A percentile compares a stretch with the other conserved stretches of the same genome.
These are phyloP conservation scores for Oxyria digyna DNA, from an alignment of 148 eudicot species.

Conservation along the genomic window DNA sequence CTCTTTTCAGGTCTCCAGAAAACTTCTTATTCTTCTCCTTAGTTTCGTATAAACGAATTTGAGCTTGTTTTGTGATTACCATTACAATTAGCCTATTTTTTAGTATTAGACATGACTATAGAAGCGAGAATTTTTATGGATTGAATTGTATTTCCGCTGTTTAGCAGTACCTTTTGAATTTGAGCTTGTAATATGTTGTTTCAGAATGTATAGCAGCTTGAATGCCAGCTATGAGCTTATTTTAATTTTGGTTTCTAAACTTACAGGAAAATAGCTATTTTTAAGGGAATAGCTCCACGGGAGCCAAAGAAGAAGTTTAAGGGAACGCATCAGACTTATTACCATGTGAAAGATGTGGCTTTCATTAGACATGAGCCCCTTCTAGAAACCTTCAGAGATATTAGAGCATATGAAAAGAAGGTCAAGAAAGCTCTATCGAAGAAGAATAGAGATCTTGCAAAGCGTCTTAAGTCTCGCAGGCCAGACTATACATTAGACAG, in stretches of 20 bases:
- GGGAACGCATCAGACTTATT: conserved; percentile 91
- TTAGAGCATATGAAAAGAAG: conserved; percentile 57
- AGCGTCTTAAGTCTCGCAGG: conserved; percentile 41
- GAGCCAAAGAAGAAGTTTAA: conserved; percentile 95
- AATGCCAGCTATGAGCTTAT: background rate
- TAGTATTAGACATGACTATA: background rate
- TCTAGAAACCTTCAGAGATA: conserved; percentile 59
- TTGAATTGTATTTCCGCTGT: background rate
- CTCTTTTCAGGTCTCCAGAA: conserved; percentile 52
- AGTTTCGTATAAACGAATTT: background rate
- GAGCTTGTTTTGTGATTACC: background rate
- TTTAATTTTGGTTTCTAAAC: background rate
- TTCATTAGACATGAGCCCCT: conserved; percentile 77
- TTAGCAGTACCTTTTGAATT: background rate
- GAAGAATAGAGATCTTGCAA: conserved; percentile 71
- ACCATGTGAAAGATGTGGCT: conserved; percentile 75
- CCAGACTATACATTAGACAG: conserved; percentile 57
- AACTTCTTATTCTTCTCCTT: background rate
- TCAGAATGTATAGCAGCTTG: background rate
- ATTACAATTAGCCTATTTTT: background rate
- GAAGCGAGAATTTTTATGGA: background rate
- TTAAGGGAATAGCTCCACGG: conserved; percentile 80
- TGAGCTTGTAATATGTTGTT: too few relatives aligned
- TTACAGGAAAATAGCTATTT: conserved; percentile 73
- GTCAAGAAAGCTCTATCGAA: conserved; percentile 63